phyloP scores from a whole-genome alignment of 139 green algal genomes.

The Micromonas commoda region DNA sequence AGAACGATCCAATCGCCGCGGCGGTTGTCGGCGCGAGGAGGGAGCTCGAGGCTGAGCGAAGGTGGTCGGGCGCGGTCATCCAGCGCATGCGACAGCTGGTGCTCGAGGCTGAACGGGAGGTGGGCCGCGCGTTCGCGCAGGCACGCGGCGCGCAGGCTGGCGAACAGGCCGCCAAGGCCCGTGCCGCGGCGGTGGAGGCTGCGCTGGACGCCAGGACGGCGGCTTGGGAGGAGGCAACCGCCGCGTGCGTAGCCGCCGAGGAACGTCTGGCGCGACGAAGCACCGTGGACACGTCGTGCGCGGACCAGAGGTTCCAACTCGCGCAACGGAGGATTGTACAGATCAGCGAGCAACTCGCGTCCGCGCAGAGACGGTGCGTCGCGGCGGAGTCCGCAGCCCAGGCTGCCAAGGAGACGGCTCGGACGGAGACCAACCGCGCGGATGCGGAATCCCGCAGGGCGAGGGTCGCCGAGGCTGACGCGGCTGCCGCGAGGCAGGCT shows the following conservation, averaged over 20 bases:
- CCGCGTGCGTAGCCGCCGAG: conserved; percentile 13
- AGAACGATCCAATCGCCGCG: neutral
- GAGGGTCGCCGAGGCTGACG: neutral
- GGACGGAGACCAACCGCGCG: neutral
- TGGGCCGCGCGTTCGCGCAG: conserved; percentile 18
- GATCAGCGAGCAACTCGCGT: conserved; percentile 35
- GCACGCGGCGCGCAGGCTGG: conserved; percentile 27
- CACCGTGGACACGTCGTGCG: conserved; percentile 8
- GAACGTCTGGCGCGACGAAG: neutral
- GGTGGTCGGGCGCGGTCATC: neutral
- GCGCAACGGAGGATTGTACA: conserved; percentile 35
- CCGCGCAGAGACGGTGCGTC: neutral
- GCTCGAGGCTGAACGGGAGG: conserved; percentile 34
- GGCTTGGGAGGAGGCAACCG: conserved; percentile 33
- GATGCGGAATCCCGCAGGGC: neutral
- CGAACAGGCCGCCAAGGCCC: neutral
- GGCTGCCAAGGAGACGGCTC: neutral
- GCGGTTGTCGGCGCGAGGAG: no score
- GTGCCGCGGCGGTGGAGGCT: conserved; percentile 19
- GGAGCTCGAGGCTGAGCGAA: no score
- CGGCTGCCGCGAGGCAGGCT: neutral
- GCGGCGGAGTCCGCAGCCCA: neutral
- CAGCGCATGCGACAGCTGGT: conserved; percentile 21
- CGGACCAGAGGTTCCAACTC: conserved; percentile 29
- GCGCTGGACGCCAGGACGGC: conserved; percentile 33